Percentiles rank a stretch among this genome's conserved stretches.
These are phyloP conservation scores for Monosporascus sp. DNA, from an alignment of 2,329 filamentous ascomycete genomes.

Conservation along the genomic window DNA sequence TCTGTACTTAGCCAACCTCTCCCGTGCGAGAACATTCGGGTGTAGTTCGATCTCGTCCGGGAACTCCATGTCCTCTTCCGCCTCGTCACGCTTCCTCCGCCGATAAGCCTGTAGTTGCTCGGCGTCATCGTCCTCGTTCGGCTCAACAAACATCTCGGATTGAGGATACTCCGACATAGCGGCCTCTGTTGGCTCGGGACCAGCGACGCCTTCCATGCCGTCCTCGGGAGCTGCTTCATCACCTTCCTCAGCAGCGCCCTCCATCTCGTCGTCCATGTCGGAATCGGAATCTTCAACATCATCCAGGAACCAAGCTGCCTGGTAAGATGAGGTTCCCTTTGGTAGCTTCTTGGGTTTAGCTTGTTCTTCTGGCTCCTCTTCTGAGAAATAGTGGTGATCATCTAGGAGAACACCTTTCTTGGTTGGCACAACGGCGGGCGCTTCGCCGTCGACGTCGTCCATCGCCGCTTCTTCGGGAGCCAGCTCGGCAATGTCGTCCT, in stretches of 20 bases:
- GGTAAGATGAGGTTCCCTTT: conserved; percentile 88
- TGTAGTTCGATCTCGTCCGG: conserved; percentile 95
- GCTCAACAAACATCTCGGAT: conserved; percentile 84
- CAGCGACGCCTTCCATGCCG: conserved; percentile 66
- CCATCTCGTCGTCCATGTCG: conserved; percentile 58
- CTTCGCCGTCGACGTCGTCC: conserved; percentile 40
- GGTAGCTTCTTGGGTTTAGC: conserved; percentile 69
- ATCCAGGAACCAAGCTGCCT: conserved; percentile 85
- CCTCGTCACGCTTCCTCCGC: conserved; percentile 70
- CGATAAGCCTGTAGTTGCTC: conserved; percentile 79
- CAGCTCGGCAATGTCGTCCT: conserved; percentile 75
- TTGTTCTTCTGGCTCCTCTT: conserved; percentile 65
- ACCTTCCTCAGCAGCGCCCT: conserved; percentile 35
- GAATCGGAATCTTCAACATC: conserved; percentile 79
- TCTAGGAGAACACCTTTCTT: conserved; percentile 89
- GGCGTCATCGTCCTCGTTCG: conserved; percentile 75
- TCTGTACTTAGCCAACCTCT: conserved; percentile 80
- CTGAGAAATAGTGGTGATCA: conserved; percentile 96
- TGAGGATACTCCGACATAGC: conserved; percentile 86
- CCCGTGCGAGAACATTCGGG: conserved; percentile 78
- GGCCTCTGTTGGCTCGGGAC: conserved; percentile 66
- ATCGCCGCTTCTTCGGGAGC: conserved; percentile 83
- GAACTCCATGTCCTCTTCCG: conserved; percentile 87
- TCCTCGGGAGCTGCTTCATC: conserved; percentile 68
- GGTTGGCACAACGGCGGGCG: conserved; percentile 42